Evolutionary conservation across 2,329 filamentous ascomycete species (phyloP).

Genomic region (Cladosporium colombiae): DNA sequence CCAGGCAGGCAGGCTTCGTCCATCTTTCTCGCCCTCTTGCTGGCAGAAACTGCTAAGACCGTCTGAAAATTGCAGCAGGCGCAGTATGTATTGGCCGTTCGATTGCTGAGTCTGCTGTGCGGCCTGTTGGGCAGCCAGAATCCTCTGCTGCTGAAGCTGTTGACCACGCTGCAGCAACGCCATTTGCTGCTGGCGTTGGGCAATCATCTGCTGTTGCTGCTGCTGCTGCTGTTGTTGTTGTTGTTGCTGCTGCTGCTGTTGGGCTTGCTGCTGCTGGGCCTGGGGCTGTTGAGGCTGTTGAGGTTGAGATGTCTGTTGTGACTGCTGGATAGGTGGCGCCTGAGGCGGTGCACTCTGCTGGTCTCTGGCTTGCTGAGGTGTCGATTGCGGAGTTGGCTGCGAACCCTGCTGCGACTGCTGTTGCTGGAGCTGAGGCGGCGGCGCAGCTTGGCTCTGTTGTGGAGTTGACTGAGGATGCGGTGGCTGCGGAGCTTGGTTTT

Average conservation of each 20-base stretch:
- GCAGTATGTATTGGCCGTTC: slow-evolving; percentile 49
- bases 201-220: slow-evolving; percentile 29
- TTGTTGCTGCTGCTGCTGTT: slow-evolving; percentile 50
- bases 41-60: slow-evolving; percentile 54
- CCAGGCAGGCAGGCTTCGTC: slow-evolving; percentile 76
- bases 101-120: slow-evolving; percentile 33
- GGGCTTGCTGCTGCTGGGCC: slow-evolving; percentile 31
- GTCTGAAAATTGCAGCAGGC: slow-evolving; percentile 58
- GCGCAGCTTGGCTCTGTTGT: slow-evolving; percentile 30
- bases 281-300: slow-evolving; percentile 27
- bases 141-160: slow-evolving; percentile 34
- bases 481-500: slow-evolving; percentile 25
- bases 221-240: slow-evolving; percentile 44
- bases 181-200: slow-evolving; percentile 30
- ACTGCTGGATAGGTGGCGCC: slow-evolving; percentile 28
- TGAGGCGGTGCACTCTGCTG: slow-evolving; percentile 39
- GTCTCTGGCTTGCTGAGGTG: slow-evolving; percentile 34
- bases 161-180: slow-evolving; percentile 34
- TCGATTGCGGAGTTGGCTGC: slow-evolving; percentile 23
- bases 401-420: slow-evolving; percentile 32
- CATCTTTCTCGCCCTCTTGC: slow-evolving; percentile 55
- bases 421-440: slow-evolving; percentile 36
- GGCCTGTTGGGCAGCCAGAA: slow-evolving; percentile 34
- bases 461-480: slow-evolving; percentile 30
- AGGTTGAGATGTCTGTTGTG: slow-evolving; percentile 29